Percentiles rank a stretch among this genome's conserved stretches.
Conservation (phyloP, 192 early-diverging fungal genomes). For the Mycoemilia scoparia region DNA sequence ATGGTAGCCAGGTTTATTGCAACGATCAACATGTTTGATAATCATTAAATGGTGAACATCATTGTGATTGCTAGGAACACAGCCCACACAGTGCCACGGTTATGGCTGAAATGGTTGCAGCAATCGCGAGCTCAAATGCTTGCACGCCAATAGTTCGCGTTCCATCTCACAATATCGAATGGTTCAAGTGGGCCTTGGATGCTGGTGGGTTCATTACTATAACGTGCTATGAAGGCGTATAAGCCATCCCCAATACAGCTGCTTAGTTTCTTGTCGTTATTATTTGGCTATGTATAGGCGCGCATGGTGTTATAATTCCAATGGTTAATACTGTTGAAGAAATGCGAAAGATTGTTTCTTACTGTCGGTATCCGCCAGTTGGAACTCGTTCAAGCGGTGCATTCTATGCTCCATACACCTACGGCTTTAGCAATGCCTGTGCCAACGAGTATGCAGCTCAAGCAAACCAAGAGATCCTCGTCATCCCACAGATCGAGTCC, state of each 20-base stretch:
- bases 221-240: no score
- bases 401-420: slow-evolving; percentile 14
- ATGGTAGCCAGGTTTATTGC: no score
- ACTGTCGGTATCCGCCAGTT: slow-evolving; percentile 19
- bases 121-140: slow-evolving; percentile 25
- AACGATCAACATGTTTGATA: no score
- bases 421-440: slow-evolving; percentile 15
- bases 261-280: no score
- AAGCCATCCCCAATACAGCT: no score
- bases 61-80: no score
- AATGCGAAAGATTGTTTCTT: slow-evolving; percentile 9
- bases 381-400: slow-evolving; percentile 22
- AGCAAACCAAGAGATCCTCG: slow-evolving; percentile 14
- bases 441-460: slow-evolving; percentile 16
- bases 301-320: slow-evolving; percentile 24
- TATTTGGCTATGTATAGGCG: no score
- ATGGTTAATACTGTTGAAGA: slow-evolving; percentile 25
- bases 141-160: slow-evolving; percentile 27
- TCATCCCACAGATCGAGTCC: slow-evolving; percentile 30
- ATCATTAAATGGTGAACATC: no score
- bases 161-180: slow-evolving; percentile 25
- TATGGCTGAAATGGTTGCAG: slow-evolving; percentile 31
- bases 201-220: no score
- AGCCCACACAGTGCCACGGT: slow-evolving; percentile 19
- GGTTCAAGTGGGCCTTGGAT: slow-evolving; percentile 30